Base-by-base conservation (phyloP, 495 filamentous ascomycete species). In the Cetradonia linearis region DNA sequence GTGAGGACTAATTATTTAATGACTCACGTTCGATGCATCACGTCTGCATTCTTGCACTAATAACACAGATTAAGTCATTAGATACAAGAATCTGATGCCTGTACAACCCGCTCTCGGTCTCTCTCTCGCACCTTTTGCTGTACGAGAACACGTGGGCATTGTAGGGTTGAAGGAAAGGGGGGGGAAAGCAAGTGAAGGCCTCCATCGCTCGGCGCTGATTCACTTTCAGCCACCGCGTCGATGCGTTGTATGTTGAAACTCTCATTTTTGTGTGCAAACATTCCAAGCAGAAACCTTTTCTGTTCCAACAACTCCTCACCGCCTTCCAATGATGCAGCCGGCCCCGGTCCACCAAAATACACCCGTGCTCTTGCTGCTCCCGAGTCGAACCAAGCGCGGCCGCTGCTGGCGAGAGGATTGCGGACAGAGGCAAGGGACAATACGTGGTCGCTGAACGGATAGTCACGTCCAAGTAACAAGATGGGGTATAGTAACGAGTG, bases 401-500 rank as follows among this genome's bases (percentile, higher is more conserved):
- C 2, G 14, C n/a, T 27, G 28, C 8, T 25, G 34, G 9, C 18
- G 31, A 23, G 46, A 40, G 8, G 18, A 34, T 14, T 13, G n/a
- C n/a, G 9, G 6, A 34, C 13, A 34, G 50, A 23, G 50, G 33
- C 30, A 33, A 36, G 16, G 30, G 6, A 28, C 18, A 6, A 10
- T 33, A n/a, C 20, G 20, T 36, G 9, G 18, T 25, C 47, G 10
- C 38, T 18, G 47, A 27, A 25, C 36, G 13, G 25, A 23, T 50
- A 40, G 2, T 36, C 25, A 31, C 34, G 47, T 38, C 58, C 47
- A 44, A 40, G 37, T 30, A 60, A 60, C 58, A 60, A 38, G 13
- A 30, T 60, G 47, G 58, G 57, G 58, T 60, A 60, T 64, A 55
- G 62, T 56, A 64, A 44, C 36, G 62, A 60, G 57, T 34, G 58